These are phyloP conservation scores for Neopestalotiopsis clavispora DNA, from an alignment of 2,329 filamentous ascomycete species.

Conservation along the genomic window DNA sequence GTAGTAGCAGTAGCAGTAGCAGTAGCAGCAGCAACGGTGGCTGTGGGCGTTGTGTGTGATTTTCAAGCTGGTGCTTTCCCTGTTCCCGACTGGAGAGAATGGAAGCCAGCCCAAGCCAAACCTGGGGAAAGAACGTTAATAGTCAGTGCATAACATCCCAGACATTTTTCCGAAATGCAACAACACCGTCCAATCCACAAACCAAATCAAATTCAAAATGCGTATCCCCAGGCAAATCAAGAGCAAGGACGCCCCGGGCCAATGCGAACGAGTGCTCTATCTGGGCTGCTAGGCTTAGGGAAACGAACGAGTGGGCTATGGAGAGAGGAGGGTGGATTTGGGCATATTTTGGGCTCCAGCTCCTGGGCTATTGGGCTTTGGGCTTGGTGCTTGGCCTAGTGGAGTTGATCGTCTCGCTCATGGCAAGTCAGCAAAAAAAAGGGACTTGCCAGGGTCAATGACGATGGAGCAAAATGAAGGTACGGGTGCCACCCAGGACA, in stretches of 20 bases:
- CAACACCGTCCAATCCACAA: neutral
- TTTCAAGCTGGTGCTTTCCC: neutral
- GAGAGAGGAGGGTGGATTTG: neutral
- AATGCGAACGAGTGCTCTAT: too few relatives aligned
- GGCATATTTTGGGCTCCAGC: neutral
- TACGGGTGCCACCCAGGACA: neutral
- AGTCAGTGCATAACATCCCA: conserved; percentile 9
- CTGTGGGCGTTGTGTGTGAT: neutral
- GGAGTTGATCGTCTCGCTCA: neutral
- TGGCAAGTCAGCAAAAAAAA: conserved; percentile 1
- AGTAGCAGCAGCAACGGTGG: neutral
- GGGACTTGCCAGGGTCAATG: conserved; percentile 6
- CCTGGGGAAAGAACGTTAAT: conserved; percentile 14
- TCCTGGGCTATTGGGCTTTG: neutral
- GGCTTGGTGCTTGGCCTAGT: neutral
- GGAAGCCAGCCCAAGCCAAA: neutral
- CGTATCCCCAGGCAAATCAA: neutral
- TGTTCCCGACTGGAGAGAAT: neutral
- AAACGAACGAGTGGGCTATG: neutral
- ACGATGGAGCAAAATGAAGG: conserved; percentile 7
- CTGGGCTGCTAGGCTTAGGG: neutral
- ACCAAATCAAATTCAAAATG: conserved; percentile 2
- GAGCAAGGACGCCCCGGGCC: neutral
- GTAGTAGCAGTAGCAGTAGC: neutral
- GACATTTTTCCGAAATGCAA: neutral